Percentiles rank a stretch among this genome's conserved stretches.
Evolutionary conservation across 2,329 filamentous ascomycete genomes (phyloP).

Genomic region (Exophiala alcalophila): DNA sequence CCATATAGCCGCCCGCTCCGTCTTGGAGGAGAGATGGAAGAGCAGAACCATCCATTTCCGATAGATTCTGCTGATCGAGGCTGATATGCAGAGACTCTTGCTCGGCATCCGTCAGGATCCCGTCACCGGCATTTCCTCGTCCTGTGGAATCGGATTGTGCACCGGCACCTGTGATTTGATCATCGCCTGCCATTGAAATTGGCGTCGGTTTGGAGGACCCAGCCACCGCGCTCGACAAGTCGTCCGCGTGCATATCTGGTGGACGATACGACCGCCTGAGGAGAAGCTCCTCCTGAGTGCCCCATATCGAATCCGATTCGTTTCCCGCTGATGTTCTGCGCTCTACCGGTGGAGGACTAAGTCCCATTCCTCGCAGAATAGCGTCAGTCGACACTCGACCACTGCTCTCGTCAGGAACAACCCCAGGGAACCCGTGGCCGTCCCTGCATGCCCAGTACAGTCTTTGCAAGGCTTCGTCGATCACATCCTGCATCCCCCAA

Average conservation of each 20-base stretch:
- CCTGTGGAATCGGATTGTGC: constrained; percentile 1
- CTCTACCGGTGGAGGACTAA: constrained; percentile 19
- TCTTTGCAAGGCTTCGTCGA: constrained; percentile 25
- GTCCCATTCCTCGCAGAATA: constrained; percentile 22
- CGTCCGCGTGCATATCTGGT: constrained; percentile 16
- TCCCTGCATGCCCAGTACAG: constrained; percentile 26
- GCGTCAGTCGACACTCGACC: constrained; percentile 24
- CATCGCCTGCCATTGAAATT: constrained; percentile 1
- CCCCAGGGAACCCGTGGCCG: constrained; percentile 21
- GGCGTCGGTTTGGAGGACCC: constrained; percentile 7
- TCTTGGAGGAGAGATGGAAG: too few species aligned
- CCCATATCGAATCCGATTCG: constrained; percentile 13
- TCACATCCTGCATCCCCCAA: constrained; percentile 22
- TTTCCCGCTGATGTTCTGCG: constrained; percentile 1
- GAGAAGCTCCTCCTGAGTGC: neutral
- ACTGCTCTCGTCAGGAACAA: constrained; percentile 20
- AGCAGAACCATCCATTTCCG: too few species aligned
- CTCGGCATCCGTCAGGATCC: neutral
- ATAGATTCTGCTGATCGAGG: constrained; percentile 4
- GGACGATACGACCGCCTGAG: constrained; percentile 14
- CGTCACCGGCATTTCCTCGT: neutral
- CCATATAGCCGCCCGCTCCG: constrained; percentile 5
- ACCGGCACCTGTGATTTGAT: constrained; percentile 2
- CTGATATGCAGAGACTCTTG: neutral
- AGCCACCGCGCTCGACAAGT: constrained; percentile 1